Evolutionary conservation across 768 basidiomycete genomes (phyloP).

Genomic region (Hygrophoropsis aurantiaca): DNA sequence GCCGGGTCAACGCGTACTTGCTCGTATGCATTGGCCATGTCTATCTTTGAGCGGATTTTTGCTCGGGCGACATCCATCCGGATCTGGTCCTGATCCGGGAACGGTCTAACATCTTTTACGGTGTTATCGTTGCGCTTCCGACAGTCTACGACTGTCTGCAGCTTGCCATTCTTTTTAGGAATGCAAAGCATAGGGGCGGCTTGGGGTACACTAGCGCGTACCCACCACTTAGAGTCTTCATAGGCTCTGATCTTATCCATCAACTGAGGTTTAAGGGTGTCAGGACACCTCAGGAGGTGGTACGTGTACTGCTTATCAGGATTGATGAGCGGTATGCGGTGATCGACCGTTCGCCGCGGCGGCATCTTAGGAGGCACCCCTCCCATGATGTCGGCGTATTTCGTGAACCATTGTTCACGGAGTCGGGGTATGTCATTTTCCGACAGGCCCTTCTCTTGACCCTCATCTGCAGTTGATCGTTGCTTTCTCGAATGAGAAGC

Average conservation of each 20-base stretch:
- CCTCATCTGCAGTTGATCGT: background rate
- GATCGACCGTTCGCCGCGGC: constrained; percentile 39
- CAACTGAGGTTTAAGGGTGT: background rate
- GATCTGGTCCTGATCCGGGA: constrained; percentile 43
- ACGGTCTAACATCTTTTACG: constrained; percentile 35
- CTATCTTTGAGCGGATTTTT: constrained; percentile 37
- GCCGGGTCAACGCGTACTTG: constrained; percentile 34
- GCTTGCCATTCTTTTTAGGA: constrained; percentile 30
- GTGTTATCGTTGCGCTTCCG: constrained; percentile 42
- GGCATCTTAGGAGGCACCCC: constrained; percentile 28
- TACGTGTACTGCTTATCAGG: background rate
- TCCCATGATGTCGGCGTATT: too few species aligned
- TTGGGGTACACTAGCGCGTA: constrained; percentile 2
- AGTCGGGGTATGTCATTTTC: constrained; percentile 1
- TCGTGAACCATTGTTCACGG: constrained; percentile 20
- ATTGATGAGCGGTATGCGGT: constrained; percentile 40
- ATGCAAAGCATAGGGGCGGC: constrained; percentile 25
- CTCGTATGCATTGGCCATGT: constrained; percentile 42
- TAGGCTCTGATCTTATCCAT: constrained; percentile 15
- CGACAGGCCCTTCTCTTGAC: too few species aligned
- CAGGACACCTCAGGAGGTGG: background rate
- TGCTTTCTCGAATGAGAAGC: too few species aligned
- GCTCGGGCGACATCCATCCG: constrained; percentile 31
- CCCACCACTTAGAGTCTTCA: constrained; percentile 35
- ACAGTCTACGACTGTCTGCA: too few species aligned